A percentile compares a stretch with the other conserved stretches of the same genome.
Conservation (phyloP, 2,329 filamentous ascomycete species). For the Didymella glomerata region DNA sequence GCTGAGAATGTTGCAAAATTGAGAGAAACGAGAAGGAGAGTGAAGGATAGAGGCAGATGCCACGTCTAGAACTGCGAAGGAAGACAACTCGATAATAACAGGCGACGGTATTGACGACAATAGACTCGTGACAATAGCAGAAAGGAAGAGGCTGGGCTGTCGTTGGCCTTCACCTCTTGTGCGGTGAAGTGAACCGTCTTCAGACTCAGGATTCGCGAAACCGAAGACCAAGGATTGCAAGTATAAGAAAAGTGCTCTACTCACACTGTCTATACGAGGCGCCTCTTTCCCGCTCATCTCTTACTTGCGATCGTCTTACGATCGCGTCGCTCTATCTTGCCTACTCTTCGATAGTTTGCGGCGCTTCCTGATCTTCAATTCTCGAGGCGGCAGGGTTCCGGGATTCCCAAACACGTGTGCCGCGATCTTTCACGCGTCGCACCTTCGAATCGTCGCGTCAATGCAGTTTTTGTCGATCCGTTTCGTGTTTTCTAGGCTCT, state of each 20-base stretch:
- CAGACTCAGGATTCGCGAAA: neutral
- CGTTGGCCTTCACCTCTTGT: neutral
- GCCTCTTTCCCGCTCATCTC: neutral
- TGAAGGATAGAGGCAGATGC: neutral
- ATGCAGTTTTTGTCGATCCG: neutral
- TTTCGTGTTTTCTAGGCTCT: neutral
- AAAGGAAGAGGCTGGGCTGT: neutral
- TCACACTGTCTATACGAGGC: constrained; percentile 7
- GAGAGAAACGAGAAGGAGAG: neutral
- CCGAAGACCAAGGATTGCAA: neutral
- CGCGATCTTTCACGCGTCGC: constrained; percentile 39
- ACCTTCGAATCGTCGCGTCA: constrained; percentile 2
- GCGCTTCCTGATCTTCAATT: constrained; percentile 23
- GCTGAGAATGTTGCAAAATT: neutral
- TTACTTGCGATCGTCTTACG: no score
- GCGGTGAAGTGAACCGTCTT: constrained; percentile 3
- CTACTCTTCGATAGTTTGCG: constrained; percentile 22
- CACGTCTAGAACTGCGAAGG: neutral
- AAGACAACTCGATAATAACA: neutral
- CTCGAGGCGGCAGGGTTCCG: constrained; percentile 24
- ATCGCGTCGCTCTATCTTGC: neutral
- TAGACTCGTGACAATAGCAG: constrained; percentile 3
- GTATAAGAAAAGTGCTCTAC: constrained; percentile 1
- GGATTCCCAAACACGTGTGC: constrained; percentile 38
- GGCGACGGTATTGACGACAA: neutral